Conservation (phyloP, 805 yeast genomes). For the Spathaspora passalidarum region DNA sequence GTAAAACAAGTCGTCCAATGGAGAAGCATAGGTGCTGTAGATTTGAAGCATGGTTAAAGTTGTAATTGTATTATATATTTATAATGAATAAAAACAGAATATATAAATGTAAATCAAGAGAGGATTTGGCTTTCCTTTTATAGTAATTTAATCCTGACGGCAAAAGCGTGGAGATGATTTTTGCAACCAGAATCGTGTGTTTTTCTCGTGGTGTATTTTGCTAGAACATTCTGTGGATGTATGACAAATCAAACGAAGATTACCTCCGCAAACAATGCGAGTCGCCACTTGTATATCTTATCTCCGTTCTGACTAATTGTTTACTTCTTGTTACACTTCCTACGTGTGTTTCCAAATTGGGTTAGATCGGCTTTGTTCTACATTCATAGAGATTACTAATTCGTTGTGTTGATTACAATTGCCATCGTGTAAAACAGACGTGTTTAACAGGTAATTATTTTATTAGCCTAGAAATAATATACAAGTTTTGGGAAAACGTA, state of each 20-base stretch:
- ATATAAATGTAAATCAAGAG: not conserved
- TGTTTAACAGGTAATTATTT: not conserved
- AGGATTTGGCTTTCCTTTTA: not conserved
- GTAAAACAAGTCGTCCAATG: not conserved
- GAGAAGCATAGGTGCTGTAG: not conserved
- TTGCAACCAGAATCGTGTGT: not conserved
- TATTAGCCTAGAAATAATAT: constrained; percentile 1
- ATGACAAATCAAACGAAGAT: not conserved
- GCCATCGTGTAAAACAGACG: not conserved
- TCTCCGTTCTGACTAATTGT: not conserved
- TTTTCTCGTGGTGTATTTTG: not conserved
- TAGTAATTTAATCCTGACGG: not conserved
- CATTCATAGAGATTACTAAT: no score
- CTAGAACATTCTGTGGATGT: not conserved
- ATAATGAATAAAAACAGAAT: not conserved
- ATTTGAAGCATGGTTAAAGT: not conserved
- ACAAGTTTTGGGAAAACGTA: constrained; percentile 1
- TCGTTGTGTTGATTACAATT: not conserved
- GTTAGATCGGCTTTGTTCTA: no score
- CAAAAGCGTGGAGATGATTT: not conserved
- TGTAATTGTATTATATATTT: not conserved
- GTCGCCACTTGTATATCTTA: not conserved
- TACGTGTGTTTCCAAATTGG: no score
- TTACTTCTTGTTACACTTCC: no score
- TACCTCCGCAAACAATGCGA: not conserved